phyloP scores from a whole-genome alignment of 148 eudicot genomes.

The Euryodendron excelsum region DNA sequence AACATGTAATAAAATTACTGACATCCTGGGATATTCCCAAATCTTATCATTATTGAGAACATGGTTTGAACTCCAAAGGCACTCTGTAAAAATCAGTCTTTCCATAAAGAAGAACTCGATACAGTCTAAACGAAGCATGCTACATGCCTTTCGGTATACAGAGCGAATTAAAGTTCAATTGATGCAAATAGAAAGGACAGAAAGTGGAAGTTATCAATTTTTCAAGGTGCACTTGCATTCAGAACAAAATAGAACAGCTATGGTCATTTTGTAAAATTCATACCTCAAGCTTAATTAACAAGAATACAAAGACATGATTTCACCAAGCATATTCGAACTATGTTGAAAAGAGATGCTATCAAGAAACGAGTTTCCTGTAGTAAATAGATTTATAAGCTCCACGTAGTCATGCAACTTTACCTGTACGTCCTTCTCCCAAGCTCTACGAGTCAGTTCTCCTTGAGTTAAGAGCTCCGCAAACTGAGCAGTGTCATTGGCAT shows the following conservation, averaged over 20 bases:
- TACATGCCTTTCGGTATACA: neutral
- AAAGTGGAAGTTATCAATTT: neutral
- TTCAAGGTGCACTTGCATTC: neutral
- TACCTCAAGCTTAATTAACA: neutral
- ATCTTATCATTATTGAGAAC: neutral
- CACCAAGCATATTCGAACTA: neutral
- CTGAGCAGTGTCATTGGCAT: conserved; percentile 97
- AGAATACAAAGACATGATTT: conserved; percentile 7
- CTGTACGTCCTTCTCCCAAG: conserved; percentile 99
- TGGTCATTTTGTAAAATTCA: neutral
- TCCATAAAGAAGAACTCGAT: neutral
- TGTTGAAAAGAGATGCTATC: neutral
- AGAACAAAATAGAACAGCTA: neutral
- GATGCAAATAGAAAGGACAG: neutral
- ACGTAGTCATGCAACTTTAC: conserved; percentile 31
- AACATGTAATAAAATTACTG: neutral
- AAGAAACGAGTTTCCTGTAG: neutral
- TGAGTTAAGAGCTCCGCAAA: conserved; percentile 97
- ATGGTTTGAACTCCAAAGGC: neutral
- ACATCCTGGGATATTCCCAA: too few species aligned
- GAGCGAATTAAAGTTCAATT: neutral
- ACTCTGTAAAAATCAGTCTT: neutral
- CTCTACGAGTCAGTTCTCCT: conserved; percentile 92
- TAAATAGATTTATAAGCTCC: neutral
- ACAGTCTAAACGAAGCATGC: neutral